Evolutionary conservation across 2,329 filamentous ascomycete species (phyloP).

Genomic region (Parafenestella ontariensis): DNA sequence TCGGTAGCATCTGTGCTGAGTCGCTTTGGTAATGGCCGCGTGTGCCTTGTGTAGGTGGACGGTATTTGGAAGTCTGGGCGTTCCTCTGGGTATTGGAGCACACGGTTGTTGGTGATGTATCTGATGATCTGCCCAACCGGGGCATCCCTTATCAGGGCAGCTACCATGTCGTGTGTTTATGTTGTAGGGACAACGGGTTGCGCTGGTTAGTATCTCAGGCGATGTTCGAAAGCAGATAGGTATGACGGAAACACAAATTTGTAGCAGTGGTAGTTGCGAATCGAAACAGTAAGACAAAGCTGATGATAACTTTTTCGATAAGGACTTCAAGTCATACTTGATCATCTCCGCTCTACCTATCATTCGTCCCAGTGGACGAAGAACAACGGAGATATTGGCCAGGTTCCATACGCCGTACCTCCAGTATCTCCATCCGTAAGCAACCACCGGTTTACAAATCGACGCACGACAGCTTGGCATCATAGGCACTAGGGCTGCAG

Average conservation of each 20-base stretch:
- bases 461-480: background rate
- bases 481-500: background rate
- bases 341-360: background rate
- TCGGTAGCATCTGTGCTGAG: slow-evolving; percentile 15
- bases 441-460: background rate
- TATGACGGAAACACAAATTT: background rate
- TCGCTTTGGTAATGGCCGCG: slow-evolving; percentile 13
- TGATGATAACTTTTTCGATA: background rate
- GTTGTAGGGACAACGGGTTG: background rate
- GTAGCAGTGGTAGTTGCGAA: no score
- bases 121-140: slow-evolving; percentile 66
- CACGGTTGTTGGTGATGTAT: slow-evolving; percentile 59
- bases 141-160: slow-evolving; percentile 59
- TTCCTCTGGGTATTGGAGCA: slow-evolving; percentile 68
- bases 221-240: background rate
- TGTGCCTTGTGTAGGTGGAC: slow-evolving; percentile 44
- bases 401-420: background rate
- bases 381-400: background rate
- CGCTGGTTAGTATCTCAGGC: background rate
- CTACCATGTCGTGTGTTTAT: background rate
- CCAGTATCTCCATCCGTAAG: background rate
- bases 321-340: background rate
- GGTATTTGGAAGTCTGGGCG: slow-evolving; percentile 62
- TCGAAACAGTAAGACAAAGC: background rate
- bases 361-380: background rate